Percentiles rank a stretch among this genome's conserved stretches.
Conservation (phyloP, 2,329 filamentous ascomycete species). For the Claviceps pusilla region DNA sequence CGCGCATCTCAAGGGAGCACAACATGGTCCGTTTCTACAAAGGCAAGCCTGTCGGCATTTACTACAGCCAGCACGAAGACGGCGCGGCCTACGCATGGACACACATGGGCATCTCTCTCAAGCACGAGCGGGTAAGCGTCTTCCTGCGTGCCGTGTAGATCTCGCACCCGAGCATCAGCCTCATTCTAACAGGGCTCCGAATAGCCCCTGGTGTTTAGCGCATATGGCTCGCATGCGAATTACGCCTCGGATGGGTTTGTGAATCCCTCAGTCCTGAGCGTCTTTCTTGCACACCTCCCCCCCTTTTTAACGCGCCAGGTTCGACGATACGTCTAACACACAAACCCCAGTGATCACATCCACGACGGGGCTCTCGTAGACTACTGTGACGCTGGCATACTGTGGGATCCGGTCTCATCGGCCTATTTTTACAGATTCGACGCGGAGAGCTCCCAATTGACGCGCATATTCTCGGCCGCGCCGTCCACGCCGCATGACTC, state of each 20-base stretch:
- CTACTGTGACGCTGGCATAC: slow-evolving; percentile 15
- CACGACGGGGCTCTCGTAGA: slow-evolving; percentile 16
- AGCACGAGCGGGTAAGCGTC: not conserved
- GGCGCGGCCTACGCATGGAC: slow-evolving; percentile 14
- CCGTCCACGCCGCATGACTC: not conserved
- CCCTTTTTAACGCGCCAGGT: not conserved
- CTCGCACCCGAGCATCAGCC: not conserved
- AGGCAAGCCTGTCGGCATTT: slow-evolving; percentile 13
- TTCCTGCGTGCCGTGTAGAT: not conserved
- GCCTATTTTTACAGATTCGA: slow-evolving; percentile 17
- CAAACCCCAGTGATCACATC: slow-evolving; percentile 11
- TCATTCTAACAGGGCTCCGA: not conserved
- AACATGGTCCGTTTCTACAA: slow-evolving; percentile 18
- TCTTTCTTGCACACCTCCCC: not conserved
- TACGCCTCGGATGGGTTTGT: slow-evolving; percentile 14
- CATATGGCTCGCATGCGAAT: slow-evolving; percentile 17
- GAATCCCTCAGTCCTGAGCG: not conserved
- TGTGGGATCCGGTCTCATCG: slow-evolving; percentile 17
- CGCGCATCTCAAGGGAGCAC: slow-evolving; percentile 13
- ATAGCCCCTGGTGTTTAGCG: slow-evolving; percentile 17
- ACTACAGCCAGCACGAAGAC: slow-evolving; percentile 15
- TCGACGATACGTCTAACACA: not conserved
- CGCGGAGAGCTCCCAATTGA: slow-evolving; percentile 8
- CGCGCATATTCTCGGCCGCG: slow-evolving; percentile 2
- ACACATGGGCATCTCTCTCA: slow-evolving; percentile 8